Evolutionary conservation across 169 alveolate species (phyloP).

Genomic region (Plasmodium billcollinsi): DNA sequence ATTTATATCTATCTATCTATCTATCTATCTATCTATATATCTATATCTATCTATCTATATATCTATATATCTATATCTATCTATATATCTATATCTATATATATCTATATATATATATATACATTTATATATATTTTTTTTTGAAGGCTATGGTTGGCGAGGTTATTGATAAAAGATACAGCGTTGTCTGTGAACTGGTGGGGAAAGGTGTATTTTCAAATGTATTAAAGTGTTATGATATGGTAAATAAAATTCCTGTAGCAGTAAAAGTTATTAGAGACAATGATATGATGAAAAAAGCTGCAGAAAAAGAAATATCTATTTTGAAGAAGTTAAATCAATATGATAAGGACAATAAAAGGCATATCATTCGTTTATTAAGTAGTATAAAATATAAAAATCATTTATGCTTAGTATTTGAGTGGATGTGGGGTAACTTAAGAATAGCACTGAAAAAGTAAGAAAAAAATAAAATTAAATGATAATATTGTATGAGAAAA

Average conservation of each 20-base stretch:
- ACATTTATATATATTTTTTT: background rate
- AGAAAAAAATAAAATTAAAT: conserved; percentile 14
- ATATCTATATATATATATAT: background rate
- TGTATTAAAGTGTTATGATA: conserved; percentile 88
- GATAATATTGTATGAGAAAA: conserved; percentile 1
- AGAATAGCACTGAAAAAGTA: conserved; percentile 89
- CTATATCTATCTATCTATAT: background rate
- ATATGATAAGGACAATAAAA: conserved; percentile 86
- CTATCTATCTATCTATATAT: too few relatives aligned
- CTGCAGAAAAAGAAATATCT: conserved; percentile 93
- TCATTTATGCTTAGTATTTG: conserved; percentile 93
- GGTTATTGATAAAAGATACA: conserved; percentile 88
- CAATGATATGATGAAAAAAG: conserved; percentile 93
- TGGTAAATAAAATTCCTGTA: conserved; percentile 79
- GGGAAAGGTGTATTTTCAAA: conserved; percentile 93
- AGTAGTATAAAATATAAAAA: conserved; percentile 88
- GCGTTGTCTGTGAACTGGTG: conserved; percentile 88
- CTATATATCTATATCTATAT: background rate
- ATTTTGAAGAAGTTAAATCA: conserved; percentile 87
- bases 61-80: background rate
- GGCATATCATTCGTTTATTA: conserved; percentile 89
- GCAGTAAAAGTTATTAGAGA: conserved; percentile 90
- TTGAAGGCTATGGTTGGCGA: conserved; percentile 92
- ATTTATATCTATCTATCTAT: too few relatives aligned
- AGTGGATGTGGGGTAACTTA: conserved; percentile 93